Evolutionary conservation across 2,329 filamentous ascomycete species (phyloP).

Genomic region (Fonsecaea pedrosoi): DNA sequence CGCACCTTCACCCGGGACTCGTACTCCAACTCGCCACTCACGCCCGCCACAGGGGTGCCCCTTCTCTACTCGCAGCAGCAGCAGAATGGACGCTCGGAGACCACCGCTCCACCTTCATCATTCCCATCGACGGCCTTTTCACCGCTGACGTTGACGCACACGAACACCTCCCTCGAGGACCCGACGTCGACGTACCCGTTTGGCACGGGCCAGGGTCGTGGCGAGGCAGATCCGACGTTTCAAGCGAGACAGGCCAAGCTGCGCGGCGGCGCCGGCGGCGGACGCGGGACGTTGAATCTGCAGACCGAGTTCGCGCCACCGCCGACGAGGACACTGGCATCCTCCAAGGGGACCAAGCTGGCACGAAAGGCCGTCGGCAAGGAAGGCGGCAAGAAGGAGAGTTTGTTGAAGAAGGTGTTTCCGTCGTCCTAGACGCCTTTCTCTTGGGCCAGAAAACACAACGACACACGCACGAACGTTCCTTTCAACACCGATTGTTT

Average conservation of each 20-base stretch:
- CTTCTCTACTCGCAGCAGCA: slow-evolving; percentile 17
- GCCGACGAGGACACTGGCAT: slow-evolving; percentile 1
- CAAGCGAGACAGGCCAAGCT: slow-evolving; percentile 11
- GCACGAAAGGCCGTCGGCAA: slow-evolving; percentile 21
- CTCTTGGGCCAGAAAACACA: neutral
- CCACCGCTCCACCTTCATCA: neutral
- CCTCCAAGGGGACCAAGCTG: neutral
- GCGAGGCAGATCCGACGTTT: slow-evolving; percentile 14
- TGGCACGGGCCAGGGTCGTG: neutral
- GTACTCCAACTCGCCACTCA: slow-evolving; percentile 20
- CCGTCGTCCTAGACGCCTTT: slow-evolving; percentile 9
- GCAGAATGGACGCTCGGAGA: neutral
- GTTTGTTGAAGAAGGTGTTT: slow-evolving; percentile 31
- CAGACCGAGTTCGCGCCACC: slow-evolving; percentile 34
- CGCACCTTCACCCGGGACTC: slow-evolving; percentile 22
- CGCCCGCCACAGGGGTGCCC: slow-evolving; percentile 29
- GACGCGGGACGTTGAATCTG: slow-evolving; percentile 14
- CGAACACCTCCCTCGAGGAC: slow-evolving; percentile 2
- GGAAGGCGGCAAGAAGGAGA: slow-evolving; percentile 25
- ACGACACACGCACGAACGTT: neutral
- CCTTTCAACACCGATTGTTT: no score
- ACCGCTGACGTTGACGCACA: slow-evolving; percentile 9
- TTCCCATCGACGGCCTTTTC: slow-evolving; percentile 6
- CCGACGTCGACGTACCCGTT: slow-evolving; percentile 12
- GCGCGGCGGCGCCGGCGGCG: neutral